A percentile compares a stretch with the other conserved stretches of the same genome.
phyloP scores from a whole-genome alignment of 2,329 filamentous ascomycete genomes.

The Tolypocladium guangdongense region DNA sequence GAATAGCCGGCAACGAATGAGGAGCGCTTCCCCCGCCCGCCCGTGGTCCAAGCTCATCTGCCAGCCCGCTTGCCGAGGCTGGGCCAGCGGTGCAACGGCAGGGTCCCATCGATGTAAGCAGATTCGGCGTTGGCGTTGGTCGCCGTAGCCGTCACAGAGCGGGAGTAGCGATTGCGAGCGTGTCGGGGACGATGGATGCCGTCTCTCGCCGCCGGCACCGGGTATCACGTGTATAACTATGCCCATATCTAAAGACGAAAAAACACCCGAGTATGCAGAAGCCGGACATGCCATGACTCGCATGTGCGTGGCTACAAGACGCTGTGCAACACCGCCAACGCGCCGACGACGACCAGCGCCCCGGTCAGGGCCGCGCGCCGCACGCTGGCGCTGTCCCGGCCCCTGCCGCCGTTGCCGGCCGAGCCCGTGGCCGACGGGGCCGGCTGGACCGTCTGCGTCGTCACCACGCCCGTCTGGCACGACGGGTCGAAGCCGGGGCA shows the following conservation, averaged over 20 bases:
- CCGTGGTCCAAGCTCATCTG: no score
- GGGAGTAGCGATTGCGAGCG: no score
- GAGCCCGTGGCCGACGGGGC: neutral
- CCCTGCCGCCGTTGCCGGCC: neutral
- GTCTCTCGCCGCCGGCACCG: neutral
- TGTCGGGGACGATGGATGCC: no score
- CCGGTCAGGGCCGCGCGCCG: neutral
- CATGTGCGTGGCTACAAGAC: neutral
- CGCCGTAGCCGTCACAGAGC: no score
- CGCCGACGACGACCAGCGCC: neutral
- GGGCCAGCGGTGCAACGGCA: no score
- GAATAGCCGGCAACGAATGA: no score
- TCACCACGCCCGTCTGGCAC: constrained; percentile 11
- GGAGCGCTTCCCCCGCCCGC: no score
- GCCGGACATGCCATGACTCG: neutral
- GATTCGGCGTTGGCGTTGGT: no score
- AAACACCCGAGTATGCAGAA: neutral
- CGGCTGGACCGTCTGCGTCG: constrained; percentile 9
- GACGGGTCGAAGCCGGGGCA: constrained; percentile 11
- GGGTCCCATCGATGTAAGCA: no score
- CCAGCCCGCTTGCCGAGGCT: no score
- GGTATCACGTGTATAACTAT: neutral
- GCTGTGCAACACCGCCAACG: constrained; percentile 2
- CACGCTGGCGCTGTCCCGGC: constrained; percentile 4
- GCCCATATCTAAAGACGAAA: neutral